Percentiles rank a stretch among this genome's conserved stretches.
These are phyloP conservation scores for Penicillium bovifimosum DNA, from an alignment of 495 filamentous ascomycete genomes.

Conservation along the genomic window DNA sequence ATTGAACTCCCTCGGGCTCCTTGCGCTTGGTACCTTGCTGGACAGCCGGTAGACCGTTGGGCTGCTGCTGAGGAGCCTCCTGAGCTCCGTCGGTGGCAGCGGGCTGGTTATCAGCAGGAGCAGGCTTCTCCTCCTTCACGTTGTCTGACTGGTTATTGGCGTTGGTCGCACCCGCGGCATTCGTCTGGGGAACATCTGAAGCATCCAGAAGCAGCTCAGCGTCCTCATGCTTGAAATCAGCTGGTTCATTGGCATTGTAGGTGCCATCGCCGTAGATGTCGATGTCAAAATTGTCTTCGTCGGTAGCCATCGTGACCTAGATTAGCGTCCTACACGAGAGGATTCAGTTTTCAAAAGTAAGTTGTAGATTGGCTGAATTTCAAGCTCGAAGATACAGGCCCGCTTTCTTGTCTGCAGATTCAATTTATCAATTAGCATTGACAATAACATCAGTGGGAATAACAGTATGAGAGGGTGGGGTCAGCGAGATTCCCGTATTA, in stretches of 20 bases:
- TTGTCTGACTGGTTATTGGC: not conserved
- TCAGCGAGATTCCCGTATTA: not conserved
- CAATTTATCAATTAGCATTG: constrained; percentile 38
- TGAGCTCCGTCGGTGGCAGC: constrained; percentile 18
- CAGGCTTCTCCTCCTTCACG: not conserved
- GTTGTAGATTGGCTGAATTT: constrained; percentile 27
- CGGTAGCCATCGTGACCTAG: constrained; percentile 60
- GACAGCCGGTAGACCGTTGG: constrained; percentile 18
- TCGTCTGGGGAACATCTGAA: constrained; percentile 8
- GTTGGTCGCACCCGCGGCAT: not conserved
- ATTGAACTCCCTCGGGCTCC: constrained; percentile 62
- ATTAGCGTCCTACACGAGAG: constrained; percentile 8
- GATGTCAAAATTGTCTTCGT: constrained; percentile 95
- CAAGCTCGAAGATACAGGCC: constrained; percentile 31
- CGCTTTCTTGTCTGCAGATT: constrained; percentile 35
- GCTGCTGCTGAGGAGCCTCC: constrained; percentile 12
- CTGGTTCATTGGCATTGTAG: constrained; percentile 42
- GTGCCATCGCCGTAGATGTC: constrained; percentile 90
- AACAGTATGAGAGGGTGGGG: constrained; percentile 6
- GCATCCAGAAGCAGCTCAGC: constrained; percentile 37
- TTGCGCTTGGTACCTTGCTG: constrained; percentile 75
- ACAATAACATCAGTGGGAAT: no score
- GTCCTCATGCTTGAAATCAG: constrained; percentile 48
- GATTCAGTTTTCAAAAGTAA: constrained; percentile 10
- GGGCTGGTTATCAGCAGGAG: not conserved